Conservation (phyloP, 106 monocot genomes). For the Hemerocallis citrina region DNA sequence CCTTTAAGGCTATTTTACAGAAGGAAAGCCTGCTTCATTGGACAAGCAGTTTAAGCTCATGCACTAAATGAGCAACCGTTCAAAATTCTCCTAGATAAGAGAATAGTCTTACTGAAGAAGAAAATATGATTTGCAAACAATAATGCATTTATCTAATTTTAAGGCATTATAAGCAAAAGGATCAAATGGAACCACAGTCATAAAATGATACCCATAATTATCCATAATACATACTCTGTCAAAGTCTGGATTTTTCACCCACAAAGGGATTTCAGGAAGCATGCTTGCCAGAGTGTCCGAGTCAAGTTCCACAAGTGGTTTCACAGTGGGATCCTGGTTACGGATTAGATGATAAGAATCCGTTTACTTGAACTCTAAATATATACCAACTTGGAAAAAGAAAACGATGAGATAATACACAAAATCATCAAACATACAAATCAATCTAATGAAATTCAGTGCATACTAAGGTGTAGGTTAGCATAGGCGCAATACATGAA, state of each 20-base stretch:
- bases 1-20: not conserved
- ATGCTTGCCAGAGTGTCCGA: slow-evolving; percentile 49
- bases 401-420: not conserved
- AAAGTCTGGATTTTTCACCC: slow-evolving; percentile 92
- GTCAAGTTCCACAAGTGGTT: slow-evolving; percentile 59
- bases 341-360: not conserved
- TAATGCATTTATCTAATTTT: not conserved
- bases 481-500: not conserved
- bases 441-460: not conserved
- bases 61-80: not conserved
- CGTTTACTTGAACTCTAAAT: not conserved
- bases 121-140: not conserved
- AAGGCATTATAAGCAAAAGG: not conserved
- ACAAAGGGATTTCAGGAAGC: slow-evolving; percentile 85
- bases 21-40: not conserved
- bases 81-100: not conserved
- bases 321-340: slow-evolving; percentile 45
- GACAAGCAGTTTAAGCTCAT: not conserved
- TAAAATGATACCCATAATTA: not conserved
- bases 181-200: not conserved
- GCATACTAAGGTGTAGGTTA: not conserved
- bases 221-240: slow-evolving; percentile 59
- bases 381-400: not conserved
- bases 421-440: not conserved
- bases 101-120: not conserved